phyloP scores from a whole-genome alignment of 495 filamentous ascomycete genomes.

The Neurospora sp. region DNA sequence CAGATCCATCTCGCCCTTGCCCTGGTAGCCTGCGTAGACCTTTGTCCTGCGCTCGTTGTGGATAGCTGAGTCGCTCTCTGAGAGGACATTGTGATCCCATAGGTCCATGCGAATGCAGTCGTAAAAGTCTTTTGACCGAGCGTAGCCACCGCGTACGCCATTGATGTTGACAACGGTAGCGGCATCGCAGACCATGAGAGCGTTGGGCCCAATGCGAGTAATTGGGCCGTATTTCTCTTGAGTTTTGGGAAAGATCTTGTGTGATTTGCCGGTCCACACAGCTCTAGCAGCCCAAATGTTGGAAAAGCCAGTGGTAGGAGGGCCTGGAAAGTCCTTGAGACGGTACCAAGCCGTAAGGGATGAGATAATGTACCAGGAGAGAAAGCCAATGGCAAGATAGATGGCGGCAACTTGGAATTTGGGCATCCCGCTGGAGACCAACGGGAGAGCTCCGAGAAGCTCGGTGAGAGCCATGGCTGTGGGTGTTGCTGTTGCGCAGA shows the following conservation, averaged over 20 bases:
- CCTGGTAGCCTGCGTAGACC: constrained; percentile 31
- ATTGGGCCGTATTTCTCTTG: constrained; percentile 36
- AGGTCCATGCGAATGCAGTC: neutral
- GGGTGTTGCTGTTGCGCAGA: neutral
- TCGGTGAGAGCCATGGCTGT: neutral
- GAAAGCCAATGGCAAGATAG: neutral
- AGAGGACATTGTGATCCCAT: constrained; percentile 14
- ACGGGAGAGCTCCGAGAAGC: neutral
- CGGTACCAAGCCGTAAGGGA: constrained; percentile 8
- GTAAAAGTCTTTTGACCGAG: neutral
- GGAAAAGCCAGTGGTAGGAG: constrained; percentile 9
- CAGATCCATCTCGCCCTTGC: constrained; percentile 32
- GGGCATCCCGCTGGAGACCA: neutral
- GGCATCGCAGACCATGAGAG: constrained; percentile 18
- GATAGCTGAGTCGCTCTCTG: constrained; percentile 20
- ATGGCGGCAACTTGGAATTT: neutral
- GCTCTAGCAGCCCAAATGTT: constrained; percentile 8
- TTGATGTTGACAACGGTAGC: constrained; percentile 18
- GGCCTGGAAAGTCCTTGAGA: constrained; percentile 15
- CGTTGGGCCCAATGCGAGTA: constrained; percentile 31
- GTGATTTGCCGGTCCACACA: neutral
- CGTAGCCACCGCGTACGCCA: constrained; percentile 11
- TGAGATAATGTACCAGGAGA: constrained; percentile 2
- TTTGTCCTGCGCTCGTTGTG: constrained; percentile 23
- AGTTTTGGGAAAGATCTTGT: neutral